Conservation (phyloP, 352 stramenopile genomes). For the Phytophthora foliorum region DNA sequence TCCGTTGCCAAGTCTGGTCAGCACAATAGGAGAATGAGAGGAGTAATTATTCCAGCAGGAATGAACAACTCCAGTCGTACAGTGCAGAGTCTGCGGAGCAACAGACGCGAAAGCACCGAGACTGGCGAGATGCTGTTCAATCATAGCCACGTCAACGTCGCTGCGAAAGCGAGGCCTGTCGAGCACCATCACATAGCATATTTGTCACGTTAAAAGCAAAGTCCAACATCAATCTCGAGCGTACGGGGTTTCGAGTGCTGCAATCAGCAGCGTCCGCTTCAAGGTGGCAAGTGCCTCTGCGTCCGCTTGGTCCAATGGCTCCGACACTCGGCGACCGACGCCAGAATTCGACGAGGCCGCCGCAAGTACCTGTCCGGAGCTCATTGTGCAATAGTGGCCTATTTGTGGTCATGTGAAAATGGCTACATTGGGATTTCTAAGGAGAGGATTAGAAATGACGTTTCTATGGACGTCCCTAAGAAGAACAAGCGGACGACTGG, state of each 20-base stretch:
- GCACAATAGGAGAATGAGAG: neutral
- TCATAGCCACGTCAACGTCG: conserved; percentile 65
- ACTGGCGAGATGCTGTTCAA: conserved; percentile 57
- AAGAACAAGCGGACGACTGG: neutral
- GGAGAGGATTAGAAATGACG: neutral
- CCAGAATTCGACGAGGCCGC: conserved; percentile 1
- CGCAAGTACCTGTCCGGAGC: neutral
- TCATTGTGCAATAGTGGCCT: conserved; percentile 15
- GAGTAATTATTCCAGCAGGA: neutral
- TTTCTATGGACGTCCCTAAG: neutral
- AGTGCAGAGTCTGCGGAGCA: conserved; percentile 57
- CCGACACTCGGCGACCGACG: conserved; percentile 7
- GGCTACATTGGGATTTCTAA: conserved; percentile 1
- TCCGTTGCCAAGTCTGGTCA: conserved; percentile 67
- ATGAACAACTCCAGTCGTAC: conserved; percentile 32
- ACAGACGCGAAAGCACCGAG: conserved; percentile 55
- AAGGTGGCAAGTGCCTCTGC: conserved; percentile 24
- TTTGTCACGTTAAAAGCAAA: neutral
- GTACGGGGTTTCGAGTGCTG: conserved; percentile 62
- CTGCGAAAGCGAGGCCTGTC: conserved; percentile 59
- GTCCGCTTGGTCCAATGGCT: conserved; percentile 3
- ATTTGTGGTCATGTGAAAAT: conserved; percentile 4
- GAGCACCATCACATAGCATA: neutral
- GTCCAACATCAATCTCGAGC: neutral
- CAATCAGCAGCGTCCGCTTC: conserved; percentile 53